Conservation (phyloP, 441 rosid genomes). For the Viola pubescens region DNA sequence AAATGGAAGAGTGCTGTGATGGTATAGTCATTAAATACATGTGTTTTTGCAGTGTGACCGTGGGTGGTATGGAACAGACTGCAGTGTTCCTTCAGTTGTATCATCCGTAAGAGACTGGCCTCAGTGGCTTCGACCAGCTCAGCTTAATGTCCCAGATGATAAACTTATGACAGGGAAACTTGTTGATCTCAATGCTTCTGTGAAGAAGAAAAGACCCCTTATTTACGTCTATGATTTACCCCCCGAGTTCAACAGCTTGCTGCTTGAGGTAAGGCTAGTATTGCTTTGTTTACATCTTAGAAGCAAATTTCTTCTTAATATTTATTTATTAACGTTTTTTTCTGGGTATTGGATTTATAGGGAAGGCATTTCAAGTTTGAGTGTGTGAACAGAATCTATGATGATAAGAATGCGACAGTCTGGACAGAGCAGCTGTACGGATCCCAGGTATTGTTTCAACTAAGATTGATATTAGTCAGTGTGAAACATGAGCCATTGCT, state of each 20-base stretch:
- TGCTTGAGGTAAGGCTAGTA: slow-evolving; percentile 65
- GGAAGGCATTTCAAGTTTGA: slow-evolving; percentile 85
- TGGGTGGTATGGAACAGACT: slow-evolving; percentile 93
- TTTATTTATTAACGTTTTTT: slow-evolving; percentile 11
- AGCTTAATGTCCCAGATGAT: slow-evolving; percentile 51
- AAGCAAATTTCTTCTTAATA: slow-evolving; percentile 15
- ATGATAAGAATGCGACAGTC: slow-evolving; percentile 61
- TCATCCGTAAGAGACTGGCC: slow-evolving; percentile 86
- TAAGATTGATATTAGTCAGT: slow-evolving; percentile 7
- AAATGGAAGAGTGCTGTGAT: too few relatives aligned
- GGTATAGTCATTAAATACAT: too few relatives aligned
- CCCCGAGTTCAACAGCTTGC: slow-evolving; percentile 80
- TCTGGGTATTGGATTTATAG: slow-evolving; percentile 31
- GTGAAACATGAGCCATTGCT: slow-evolving; percentile 8
- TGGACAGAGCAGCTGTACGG: slow-evolving; percentile 95
- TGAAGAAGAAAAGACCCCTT: slow-evolving; percentile 81
- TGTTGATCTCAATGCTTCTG: slow-evolving; percentile 48
- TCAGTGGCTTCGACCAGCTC: slow-evolving; percentile 89
- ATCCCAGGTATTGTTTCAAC: slow-evolving; percentile 57
- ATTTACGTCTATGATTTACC: slow-evolving; percentile 92
- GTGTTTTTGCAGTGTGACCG: slow-evolving; percentile 53
- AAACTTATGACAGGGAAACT: slow-evolving; percentile 29
- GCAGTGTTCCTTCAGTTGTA: slow-evolving; percentile 74
- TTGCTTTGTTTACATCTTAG: slow-evolving; percentile 3
- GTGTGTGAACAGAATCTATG: slow-evolving; percentile 84